Base-by-base conservation (phyloP, 306 rosid genomes). In the Trifolium pratense region DNA sequence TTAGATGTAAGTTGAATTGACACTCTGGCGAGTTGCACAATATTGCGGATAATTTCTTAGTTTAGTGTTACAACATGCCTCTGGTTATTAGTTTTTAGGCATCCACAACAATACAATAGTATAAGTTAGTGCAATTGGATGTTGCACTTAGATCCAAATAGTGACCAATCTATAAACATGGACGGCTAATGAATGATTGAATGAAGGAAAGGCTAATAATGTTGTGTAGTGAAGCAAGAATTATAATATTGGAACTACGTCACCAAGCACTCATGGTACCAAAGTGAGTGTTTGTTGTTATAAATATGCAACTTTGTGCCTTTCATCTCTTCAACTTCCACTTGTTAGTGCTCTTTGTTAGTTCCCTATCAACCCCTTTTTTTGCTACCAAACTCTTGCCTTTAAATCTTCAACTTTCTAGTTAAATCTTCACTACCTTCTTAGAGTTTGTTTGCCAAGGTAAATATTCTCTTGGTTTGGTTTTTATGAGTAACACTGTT, bases 191-290 rank as follows among this genome's bases (percentile, higher is more conserved):
- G 64, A 26, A 26, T 58, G 37, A 58, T 58, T 52, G 66, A 39
- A 37, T 4, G 26, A 36, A 62, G 65, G 9, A 63, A 37, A 34
- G 11, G 36, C 9, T 64, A 52, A 29, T 58, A 7, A 23, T 23
- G 15, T 7, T 46, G n/a, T 32, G 29, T 79, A 21, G 17, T 14
- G 62, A 43, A 48, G 3, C 20, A 80, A 61, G 14, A 48, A 21
- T 10, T 29, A 29, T 4, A 29, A 3, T 39, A 63, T 78, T 78
- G 81, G 81, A 69, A 57, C 7, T 37, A 70, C 78, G 81, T 83
- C 81, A 79, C 65, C 42, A 12, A 29, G 73, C 83, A 83, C 83
- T 70, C 36, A 55, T 73, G 10, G 7, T 25, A 60, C 70, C 62
- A 16, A 75, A 42, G 5, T 10, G 18, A 29, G 42, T n/a, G 6